phyloP scores from a whole-genome alignment of 164 flowering plant genomes.

The Vitis cinerea region DNA sequence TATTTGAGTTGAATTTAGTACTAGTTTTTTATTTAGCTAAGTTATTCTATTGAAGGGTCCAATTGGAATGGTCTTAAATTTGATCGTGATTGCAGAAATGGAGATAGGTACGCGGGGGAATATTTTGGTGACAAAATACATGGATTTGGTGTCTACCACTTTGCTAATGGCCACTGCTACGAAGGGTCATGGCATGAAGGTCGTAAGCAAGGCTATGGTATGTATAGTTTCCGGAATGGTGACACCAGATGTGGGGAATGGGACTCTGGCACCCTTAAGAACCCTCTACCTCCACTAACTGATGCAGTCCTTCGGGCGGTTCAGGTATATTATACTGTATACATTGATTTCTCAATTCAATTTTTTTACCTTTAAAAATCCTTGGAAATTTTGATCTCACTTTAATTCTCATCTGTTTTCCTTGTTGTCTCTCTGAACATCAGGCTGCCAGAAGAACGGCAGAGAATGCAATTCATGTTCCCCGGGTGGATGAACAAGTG shows the following conservation, averaged over 20 bases:
- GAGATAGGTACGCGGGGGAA: constrained; percentile 92
- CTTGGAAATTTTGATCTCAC: neutral
- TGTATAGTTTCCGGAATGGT: constrained; percentile 82
- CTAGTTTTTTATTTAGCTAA: neutral
- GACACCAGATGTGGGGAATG: constrained; percentile 83
- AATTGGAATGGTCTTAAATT: neutral
- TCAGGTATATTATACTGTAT: constrained; percentile 48
- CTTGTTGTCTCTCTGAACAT: neutral
- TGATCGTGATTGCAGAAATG: constrained; percentile 54
- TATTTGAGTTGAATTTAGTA: neutral
- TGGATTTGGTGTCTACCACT: constrained; percentile 95
- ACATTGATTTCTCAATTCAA: neutral
- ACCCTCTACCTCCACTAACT: constrained; percentile 41
- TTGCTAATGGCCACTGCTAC: constrained; percentile 89
- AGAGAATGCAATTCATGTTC: constrained; percentile 63
- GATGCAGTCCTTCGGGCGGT: constrained; percentile 68
- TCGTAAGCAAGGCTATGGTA: constrained; percentile 85
- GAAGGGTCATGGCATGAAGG: constrained; percentile 99
- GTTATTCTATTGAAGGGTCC: neutral
- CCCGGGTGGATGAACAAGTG: constrained; percentile 76
- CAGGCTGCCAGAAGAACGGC: constrained; percentile 87
- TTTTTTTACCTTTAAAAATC: too few species aligned
- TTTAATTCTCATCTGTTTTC: neutral
- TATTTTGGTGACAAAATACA: constrained; percentile 96
- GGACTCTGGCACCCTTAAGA: constrained; percentile 69